Evolutionary conservation across 208 protist species (phyloP), one percentile per base, ranked within the genome.

Genomic region (Leishmania gerbilli): DNA sequence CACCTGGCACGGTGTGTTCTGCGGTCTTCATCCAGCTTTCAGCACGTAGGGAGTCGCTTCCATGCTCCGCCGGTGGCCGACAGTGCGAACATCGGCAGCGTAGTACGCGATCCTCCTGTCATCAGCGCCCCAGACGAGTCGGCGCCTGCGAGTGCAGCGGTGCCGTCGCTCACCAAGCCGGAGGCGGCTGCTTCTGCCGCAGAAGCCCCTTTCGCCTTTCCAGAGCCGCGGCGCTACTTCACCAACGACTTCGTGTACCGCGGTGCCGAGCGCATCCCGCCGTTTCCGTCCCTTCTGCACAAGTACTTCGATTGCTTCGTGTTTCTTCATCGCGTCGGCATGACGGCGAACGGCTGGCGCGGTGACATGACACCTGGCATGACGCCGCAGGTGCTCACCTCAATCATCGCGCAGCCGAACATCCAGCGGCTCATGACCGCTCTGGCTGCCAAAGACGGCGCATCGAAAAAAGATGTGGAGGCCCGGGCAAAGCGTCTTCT

Each of bases 181-280:
- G n/a, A 53, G 21, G 45, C 17, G 42, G n/a, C 31, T 7, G 60
- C n/a, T 24, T 58, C 19, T 40, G 31, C 58, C 27, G 40, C 58
- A 40, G 40, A 47, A 42, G 62, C 58, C 34, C 56, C 69, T 2
- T 84, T 84, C 55, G 40, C 15, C n/a, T 87, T 95, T 47, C 91
- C 90, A 13, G 69, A 84, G 34, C 89, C 90, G 37, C 82, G 84
- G 27, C 91, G 87, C 55, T 56, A 83, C 56, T 93, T 91, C 58
- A 84, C 87, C 19, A 96, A 94, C 79, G 90, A 94, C 51, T 74
- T 96, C 47, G 79, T 87, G 42, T 93, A 91, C 68, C 76, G 84
- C 74, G 87, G 86, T 5, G 67, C 65, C 27, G 79, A 79, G 24
- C 80, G 88, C 58, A 81, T 86, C 21, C 91, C 91, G 1, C 77